Conservation (phyloP, 768 basidiomycete species). For the Porpolomopsis calyptriformis region DNA sequence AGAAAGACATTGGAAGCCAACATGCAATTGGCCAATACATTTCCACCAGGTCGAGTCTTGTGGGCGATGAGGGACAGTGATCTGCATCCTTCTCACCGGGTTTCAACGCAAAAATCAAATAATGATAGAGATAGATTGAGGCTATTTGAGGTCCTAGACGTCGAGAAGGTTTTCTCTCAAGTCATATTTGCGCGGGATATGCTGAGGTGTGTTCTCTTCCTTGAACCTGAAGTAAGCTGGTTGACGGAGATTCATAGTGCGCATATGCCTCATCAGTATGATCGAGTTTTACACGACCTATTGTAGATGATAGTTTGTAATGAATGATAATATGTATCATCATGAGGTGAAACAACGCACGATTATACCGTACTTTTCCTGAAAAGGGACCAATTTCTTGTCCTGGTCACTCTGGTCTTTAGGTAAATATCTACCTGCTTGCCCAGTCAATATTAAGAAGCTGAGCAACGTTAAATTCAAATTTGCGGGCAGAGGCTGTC, state of each 20-base stretch:
- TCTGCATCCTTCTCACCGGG: constrained; percentile 48
- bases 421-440: too few relatives aligned
- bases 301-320: constrained; percentile 23
- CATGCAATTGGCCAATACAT: constrained; percentile 64
- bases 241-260: constrained; percentile 31
- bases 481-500: too few relatives aligned
- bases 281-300: constrained; percentile 61
- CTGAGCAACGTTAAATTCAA: too few relatives aligned
- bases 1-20: constrained; percentile 80
- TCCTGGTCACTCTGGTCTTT: too few relatives aligned
- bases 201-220: constrained; percentile 46
- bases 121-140: constrained; percentile 42
- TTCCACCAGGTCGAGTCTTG: constrained; percentile 66
- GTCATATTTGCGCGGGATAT: constrained; percentile 76
- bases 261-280: constrained; percentile 76
- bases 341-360: background rate
- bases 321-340: background rate
- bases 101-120: constrained; percentile 13
- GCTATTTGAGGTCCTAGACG: constrained; percentile 68
- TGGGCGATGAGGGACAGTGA: constrained; percentile 73
- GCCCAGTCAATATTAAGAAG: too few relatives aligned
- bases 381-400: too few relatives aligned
- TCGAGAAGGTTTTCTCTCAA: constrained; percentile 69
- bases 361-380: too few relatives aligned
- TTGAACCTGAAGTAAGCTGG: constrained; percentile 3